Conservation (phyloP, 2,329 filamentous ascomycete genomes). For the Madurella mycetomatis region DNA sequence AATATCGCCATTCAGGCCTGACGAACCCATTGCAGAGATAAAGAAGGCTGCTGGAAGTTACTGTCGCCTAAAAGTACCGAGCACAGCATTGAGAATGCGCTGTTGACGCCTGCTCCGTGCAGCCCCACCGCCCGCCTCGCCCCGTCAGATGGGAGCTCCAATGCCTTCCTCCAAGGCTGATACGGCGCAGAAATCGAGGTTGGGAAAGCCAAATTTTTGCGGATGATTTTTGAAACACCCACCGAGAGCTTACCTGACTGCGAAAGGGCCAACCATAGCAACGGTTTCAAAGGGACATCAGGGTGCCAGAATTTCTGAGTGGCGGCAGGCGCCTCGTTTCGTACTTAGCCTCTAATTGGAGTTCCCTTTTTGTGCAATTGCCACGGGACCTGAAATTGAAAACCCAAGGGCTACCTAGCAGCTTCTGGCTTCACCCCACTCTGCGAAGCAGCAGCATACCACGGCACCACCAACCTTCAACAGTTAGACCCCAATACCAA, state of each 20-base stretch:
- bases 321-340: constrained; percentile 9
- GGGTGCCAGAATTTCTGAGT: neutral
- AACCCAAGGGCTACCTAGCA: constrained; percentile 3
- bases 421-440: constrained; percentile 19
- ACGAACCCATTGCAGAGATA: too few relatives aligned
- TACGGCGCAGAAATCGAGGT: constrained; percentile 1
- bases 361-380: neutral
- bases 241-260: neutral
- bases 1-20: too few relatives aligned
- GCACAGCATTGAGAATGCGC: too few relatives aligned
- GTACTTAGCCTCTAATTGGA: neutral
- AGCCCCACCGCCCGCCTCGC: too few relatives aligned
- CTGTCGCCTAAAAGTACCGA: too few relatives aligned
- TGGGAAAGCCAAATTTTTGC: neutral
- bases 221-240: constrained; percentile 8
- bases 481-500: neutral
- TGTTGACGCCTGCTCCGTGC: too few relatives aligned
- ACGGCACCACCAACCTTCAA: constrained; percentile 3
- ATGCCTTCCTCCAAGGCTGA: neutral
- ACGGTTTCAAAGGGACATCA: neutral
- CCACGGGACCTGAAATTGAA: neutral
- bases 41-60: too few relatives aligned
- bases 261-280: neutral
- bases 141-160: neutral
- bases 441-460: constrained; percentile 12